phyloP scores from a whole-genome alignment of 805 yeast genomes.

The Kodamaea sagamina region DNA sequence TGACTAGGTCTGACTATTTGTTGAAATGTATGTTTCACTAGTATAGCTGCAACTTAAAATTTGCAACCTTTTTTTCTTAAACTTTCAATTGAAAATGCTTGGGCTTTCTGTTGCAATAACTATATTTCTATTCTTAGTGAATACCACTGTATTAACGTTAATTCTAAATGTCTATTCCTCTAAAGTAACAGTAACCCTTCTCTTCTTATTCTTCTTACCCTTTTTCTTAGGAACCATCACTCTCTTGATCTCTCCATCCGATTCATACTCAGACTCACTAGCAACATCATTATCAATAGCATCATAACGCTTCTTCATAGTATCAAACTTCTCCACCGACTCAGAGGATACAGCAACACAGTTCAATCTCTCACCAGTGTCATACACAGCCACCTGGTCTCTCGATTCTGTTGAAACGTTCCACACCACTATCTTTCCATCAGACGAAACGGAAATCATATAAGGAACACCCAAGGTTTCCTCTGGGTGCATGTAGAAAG shows the following conservation, averaged over 20 bases:
- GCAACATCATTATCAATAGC: constrained; percentile 24
- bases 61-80: too few relatives aligned
- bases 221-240: constrained; percentile 57
- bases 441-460: constrained; percentile 84
- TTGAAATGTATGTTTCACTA: too few relatives aligned
- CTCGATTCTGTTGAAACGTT: constrained; percentile 51
- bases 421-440: constrained; percentile 93
- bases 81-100: too few relatives aligned
- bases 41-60: too few relatives aligned
- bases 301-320: constrained; percentile 60
- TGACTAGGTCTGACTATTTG: too few relatives aligned
- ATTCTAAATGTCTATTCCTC: constrained; percentile 37
- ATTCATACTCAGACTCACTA: constrained; percentile 74
- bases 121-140: too few relatives aligned
- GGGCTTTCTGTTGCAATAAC: too few relatives aligned
- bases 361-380: constrained; percentile 86
- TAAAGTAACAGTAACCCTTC: constrained; percentile 46
- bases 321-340: constrained; percentile 66
- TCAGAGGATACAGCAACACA: constrained; percentile 81
- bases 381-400: constrained; percentile 89
- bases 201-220: constrained; percentile 42
- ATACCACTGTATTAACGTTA: too few relatives aligned
- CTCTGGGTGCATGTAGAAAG: constrained; percentile 45
- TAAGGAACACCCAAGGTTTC: constrained; percentile 42
- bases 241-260: constrained; percentile 67